A percentile compares a stretch with the other conserved stretches of the same genome.
Evolutionary conservation across 257 asterid genomes (phyloP).

Genomic region (Cynanchum wilfordii): DNA sequence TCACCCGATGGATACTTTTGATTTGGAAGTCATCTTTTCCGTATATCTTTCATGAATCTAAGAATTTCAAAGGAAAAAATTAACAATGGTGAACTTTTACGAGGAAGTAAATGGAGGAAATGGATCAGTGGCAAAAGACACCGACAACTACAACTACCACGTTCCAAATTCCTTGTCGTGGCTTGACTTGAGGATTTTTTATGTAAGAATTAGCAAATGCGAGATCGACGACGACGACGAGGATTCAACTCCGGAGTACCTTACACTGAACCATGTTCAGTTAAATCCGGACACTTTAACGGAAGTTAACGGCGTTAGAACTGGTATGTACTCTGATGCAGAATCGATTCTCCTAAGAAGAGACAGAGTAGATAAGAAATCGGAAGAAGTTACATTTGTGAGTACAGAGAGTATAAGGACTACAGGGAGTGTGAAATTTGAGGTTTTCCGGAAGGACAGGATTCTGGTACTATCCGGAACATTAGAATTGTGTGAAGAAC

Average conservation of each 20-base stretch:
- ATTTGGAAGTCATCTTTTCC: constrained; percentile 4
- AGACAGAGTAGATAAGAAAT: constrained; percentile 50
- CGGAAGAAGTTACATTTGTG: constrained; percentile 61
- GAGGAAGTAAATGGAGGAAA: constrained; percentile 27
- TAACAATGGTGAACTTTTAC: constrained; percentile 28
- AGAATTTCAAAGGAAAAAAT: no score
- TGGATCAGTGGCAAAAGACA: constrained; percentile 23
- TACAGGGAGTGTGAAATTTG: constrained; percentile 58
- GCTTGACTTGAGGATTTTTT: constrained; percentile 69
- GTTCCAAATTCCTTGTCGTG: constrained; percentile 38
- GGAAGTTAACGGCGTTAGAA: constrained; percentile 61
- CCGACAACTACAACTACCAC: constrained; percentile 33
- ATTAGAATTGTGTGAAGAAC: constrained; percentile 28
- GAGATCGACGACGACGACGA: constrained; percentile 38
- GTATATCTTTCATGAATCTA: constrained; percentile 26
- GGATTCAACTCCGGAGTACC: constrained; percentile 41
- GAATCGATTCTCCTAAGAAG: constrained; percentile 50
- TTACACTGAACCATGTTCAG: constrained; percentile 58
- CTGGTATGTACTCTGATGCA: constrained; percentile 53
- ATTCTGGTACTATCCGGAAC: constrained; percentile 45
- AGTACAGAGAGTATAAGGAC: constrained; percentile 54
- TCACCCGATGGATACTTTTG: constrained; percentile 6
- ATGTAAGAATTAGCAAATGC: constrained; percentile 60
- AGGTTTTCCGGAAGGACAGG: constrained; percentile 42
- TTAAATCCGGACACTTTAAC: constrained; percentile 52